Percentiles rank a stretch among this genome's conserved stretches.
Conservation (phyloP, 1,284 basidiomycete species). For the Sutorius eximius region DNA sequence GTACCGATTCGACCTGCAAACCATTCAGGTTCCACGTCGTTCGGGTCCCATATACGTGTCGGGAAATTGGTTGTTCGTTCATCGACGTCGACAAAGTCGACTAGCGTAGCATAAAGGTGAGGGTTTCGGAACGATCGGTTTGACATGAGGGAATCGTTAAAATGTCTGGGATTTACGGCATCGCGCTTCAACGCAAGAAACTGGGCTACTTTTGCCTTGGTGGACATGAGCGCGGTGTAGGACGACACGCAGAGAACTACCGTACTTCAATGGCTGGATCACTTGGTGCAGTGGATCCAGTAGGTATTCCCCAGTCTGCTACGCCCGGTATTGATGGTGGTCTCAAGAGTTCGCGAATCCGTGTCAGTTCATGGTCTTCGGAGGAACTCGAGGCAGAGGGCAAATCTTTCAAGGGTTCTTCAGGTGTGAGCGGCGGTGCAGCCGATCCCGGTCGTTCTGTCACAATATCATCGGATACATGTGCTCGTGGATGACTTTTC, state of each 20-base stretch:
- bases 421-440: conserved; percentile 5
- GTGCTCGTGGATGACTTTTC: conserved; percentile 50
- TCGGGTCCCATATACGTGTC: conserved; percentile 64
- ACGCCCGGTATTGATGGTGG: conserved; percentile 64
- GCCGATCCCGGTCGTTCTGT: conserved; percentile 8
- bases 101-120: conserved; percentile 89
- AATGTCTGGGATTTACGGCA: conserved; percentile 71
- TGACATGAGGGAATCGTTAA: conserved; percentile 90
- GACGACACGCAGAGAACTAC: conserved; percentile 1
- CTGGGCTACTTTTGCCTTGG: conserved; percentile 73
- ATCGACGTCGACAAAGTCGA: conserved; percentile 88
- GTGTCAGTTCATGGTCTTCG: conserved; percentile 35
- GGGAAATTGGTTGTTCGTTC: conserved; percentile 85
- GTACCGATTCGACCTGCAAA: conserved; percentile 69
- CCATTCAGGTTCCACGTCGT: conserved; percentile 63
- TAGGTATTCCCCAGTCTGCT: conserved; percentile 79
- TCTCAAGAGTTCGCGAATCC: conserved; percentile 55
- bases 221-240: neutral
- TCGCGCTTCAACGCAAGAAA: conserved; percentile 74
- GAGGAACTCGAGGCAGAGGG: conserved; percentile 22
- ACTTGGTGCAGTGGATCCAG: conserved; percentile 52
- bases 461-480: conserved; percentile 44
- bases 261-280: conserved; percentile 65
- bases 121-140: conserved; percentile 93
- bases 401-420: conserved; percentile 15